A percentile compares a stretch with the other conserved stretches of the same genome.
Evolutionary conservation across 2,329 filamentous ascomycete species (phyloP).

Genomic region (Aspergillus sp.): DNA sequence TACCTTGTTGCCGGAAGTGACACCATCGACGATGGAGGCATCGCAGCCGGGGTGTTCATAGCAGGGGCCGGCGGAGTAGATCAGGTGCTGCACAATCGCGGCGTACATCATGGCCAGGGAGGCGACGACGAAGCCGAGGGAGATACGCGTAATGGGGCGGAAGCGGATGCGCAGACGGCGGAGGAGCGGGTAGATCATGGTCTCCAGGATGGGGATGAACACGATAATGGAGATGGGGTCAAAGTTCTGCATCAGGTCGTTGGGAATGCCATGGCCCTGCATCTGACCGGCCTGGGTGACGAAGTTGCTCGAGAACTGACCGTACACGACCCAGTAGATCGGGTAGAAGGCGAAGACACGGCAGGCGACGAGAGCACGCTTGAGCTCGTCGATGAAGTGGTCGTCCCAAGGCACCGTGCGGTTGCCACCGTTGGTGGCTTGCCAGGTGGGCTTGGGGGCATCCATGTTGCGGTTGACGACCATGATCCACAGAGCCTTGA

Average conservation of each 20-base stretch:
- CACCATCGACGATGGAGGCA: conserved; percentile 31
- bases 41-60: conserved; percentile 41
- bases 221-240: conserved; percentile 74
- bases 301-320: conserved; percentile 66
- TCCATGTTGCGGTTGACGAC: conserved; percentile 53
- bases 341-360: conserved; percentile 70
- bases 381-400: conserved; percentile 69
- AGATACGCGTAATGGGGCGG: conserved; percentile 74
- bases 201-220: conserved; percentile 69
- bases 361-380: conserved; percentile 64
- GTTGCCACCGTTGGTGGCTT: conserved; percentile 46
- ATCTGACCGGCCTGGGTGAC: conserved; percentile 63
- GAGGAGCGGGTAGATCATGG: conserved; percentile 66
- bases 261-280: conserved; percentile 68
- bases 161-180: conserved; percentile 63
- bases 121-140: conserved; percentile 65
- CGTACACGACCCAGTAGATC: conserved; percentile 67
- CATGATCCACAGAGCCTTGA: conserved; percentile 60
- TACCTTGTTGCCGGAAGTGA: conserved; percentile 36
- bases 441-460: conserved; percentile 65
- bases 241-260: conserved; percentile 73
- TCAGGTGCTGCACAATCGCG: conserved; percentile 55
- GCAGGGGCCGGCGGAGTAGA: conserved; percentile 54
- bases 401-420: conserved; percentile 61
- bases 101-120: conserved; percentile 61